phyloP scores from a whole-genome alignment of 2,329 filamentous ascomycete genomes.

The Colletotrichum siamense region DNA sequence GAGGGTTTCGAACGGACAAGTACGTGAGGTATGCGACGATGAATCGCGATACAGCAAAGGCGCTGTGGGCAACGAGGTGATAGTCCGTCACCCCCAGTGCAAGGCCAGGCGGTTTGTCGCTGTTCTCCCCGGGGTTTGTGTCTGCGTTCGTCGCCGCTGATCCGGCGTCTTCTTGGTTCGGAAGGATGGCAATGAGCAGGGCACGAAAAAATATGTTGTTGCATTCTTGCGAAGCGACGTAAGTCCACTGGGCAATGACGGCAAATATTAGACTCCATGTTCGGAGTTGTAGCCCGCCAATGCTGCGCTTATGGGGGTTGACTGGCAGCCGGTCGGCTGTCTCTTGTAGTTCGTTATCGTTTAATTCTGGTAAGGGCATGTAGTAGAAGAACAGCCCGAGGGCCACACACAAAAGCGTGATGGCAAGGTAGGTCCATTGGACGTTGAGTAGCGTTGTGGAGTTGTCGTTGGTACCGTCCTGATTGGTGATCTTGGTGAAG shows the following conservation, averaged over 20 bases:
- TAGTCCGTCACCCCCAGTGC: slow-evolving; percentile 66
- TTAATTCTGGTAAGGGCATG: slow-evolving; percentile 68
- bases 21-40: slow-evolving; percentile 69
- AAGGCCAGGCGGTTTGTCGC: slow-evolving; percentile 48
- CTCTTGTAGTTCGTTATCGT: slow-evolving; percentile 58
- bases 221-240: slow-evolving; percentile 76
- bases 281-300: slow-evolving; percentile 55
- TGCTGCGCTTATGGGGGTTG: slow-evolving; percentile 53
- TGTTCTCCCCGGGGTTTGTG: slow-evolving; percentile 50
- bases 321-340: slow-evolving; percentile 54
- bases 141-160: slow-evolving; percentile 27
- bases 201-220: slow-evolving; percentile 65
- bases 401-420: slow-evolving; percentile 75
- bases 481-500: slow-evolving; percentile 63
- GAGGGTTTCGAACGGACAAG: slow-evolving; percentile 49
- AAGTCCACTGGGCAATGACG: slow-evolving; percentile 78
- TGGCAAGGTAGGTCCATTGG: slow-evolving; percentile 86
- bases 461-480: slow-evolving; percentile 23
- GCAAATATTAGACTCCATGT: slow-evolving; percentile 70
- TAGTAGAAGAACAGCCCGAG: slow-evolving; percentile 75
- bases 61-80: slow-evolving; percentile 73
- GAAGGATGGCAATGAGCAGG: slow-evolving; percentile 50
- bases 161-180: slow-evolving; percentile 27
- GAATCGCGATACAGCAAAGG: slow-evolving; percentile 78
- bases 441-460: slow-evolving; percentile 70